Evolutionary conservation across 73 alveolate species (phyloP).

Genomic region (Paramecium sonneborni): DNA sequence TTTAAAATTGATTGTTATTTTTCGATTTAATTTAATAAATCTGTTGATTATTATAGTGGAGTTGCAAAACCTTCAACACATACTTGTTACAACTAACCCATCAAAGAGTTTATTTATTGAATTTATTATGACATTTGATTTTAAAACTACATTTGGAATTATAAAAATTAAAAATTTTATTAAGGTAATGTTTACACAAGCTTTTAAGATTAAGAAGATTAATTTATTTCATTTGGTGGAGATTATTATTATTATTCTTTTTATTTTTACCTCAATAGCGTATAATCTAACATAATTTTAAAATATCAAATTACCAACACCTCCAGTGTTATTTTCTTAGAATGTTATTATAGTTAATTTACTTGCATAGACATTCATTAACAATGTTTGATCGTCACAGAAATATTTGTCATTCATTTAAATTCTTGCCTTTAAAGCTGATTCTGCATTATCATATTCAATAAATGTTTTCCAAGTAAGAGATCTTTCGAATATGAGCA

Average conservation of each 20-base stretch:
- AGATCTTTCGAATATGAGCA: slow-evolving; percentile 50
- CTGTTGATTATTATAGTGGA: neutral
- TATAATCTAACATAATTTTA: slow-evolving; percentile 8
- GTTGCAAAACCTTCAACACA: slow-evolving; percentile 49
- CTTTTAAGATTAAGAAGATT: neutral
- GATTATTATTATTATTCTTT: slow-evolving; percentile 1
- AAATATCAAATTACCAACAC: neutral
- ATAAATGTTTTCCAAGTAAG: slow-evolving; percentile 51
- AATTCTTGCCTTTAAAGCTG: slow-evolving; percentile 4
- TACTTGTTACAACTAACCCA: slow-evolving; percentile 3
- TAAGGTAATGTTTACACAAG: neutral
- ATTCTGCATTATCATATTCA: slow-evolving; percentile 28
- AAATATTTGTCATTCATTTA: slow-evolving; percentile 24
- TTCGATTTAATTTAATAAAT: neutral
- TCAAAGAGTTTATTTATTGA: neutral
- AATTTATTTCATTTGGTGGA: neutral
- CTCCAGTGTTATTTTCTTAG: slow-evolving; percentile 15
- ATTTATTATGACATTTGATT: slow-evolving; percentile 23
- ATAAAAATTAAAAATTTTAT: neutral
- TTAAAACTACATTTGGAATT: slow-evolving; percentile 29
- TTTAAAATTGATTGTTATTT: slow-evolving; percentile 11
- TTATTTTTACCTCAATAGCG: neutral
- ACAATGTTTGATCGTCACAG: neutral
- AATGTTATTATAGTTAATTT: neutral
- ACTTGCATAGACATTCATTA: slow-evolving; percentile 49